A percentile compares a stretch with the other conserved stretches of the same genome.
These are phyloP conservation scores for Geranium rotundifolium DNA, from an alignment of 345 rosid species.

Conservation along the genomic window DNA sequence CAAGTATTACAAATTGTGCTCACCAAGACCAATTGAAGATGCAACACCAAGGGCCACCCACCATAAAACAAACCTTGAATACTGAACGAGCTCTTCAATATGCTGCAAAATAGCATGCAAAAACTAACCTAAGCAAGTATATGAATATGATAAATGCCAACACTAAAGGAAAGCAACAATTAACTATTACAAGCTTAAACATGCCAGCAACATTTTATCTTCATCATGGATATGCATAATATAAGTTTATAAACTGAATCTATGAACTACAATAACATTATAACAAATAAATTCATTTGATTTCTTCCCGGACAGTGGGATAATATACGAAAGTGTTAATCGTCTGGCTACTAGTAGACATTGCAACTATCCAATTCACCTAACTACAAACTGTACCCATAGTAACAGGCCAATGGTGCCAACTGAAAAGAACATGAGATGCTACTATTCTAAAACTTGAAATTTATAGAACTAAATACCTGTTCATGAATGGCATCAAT, in stretches of 20 bases:
- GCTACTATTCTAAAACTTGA: not conserved
- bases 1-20: constrained; percentile 17
- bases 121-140: no score
- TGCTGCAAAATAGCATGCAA: constrained; percentile 41
- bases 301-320: no score
- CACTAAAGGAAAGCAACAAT: no score
- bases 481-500: constrained; percentile 84
- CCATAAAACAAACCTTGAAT: constrained; percentile 68
- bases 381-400: no score
- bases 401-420: no score
- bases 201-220: constrained; percentile 5
- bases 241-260: not conserved
- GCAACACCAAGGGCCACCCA: constrained; percentile 97
- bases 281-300: no score
- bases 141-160: no score
- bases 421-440: no score
- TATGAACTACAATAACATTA: no score
- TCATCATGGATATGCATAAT: not conserved
- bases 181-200: not conserved
- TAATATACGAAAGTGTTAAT: no score
- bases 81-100: constrained; percentile 59
- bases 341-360: no score
- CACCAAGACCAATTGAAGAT: constrained; percentile 98
- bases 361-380: no score
- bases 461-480: constrained; percentile 27